A percentile compares a stretch with the other conserved stretches of the same genome.
Conservation (phyloP, 495 filamentous ascomycete genomes). For the Aspergillus saccharolyticus region DNA sequence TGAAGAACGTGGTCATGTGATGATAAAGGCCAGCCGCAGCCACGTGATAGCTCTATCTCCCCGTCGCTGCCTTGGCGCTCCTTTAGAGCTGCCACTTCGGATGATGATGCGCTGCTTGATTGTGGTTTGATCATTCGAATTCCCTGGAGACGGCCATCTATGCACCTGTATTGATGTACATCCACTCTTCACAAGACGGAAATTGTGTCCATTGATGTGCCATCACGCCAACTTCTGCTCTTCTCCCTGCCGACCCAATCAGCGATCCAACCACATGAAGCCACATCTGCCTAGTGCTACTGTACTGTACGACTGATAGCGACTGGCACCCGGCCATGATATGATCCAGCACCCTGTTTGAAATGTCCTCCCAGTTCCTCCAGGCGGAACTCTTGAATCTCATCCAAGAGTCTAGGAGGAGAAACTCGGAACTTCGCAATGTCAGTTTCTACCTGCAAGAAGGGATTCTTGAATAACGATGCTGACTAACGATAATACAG, state of each 20-base stretch:
- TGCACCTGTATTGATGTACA: neutral
- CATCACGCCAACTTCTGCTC: neutral
- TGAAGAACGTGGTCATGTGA: conserved; percentile 18
- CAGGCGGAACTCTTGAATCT: conserved; percentile 85
- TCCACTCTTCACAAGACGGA: neutral
- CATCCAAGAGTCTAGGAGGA: conserved; percentile 92
- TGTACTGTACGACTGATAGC: conserved; percentile 6
- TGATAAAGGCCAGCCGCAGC: conserved; percentile 17
- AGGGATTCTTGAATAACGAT: conserved; percentile 7
- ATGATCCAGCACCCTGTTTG: conserved; percentile 27
- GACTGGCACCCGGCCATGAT: conserved; percentile 30
- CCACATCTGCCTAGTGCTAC: conserved; percentile 15
- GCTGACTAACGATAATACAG: conserved; percentile 40
- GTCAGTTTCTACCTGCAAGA: conserved; percentile 42
- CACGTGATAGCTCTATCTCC: conserved; percentile 35
- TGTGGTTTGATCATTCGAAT: conserved; percentile 20
- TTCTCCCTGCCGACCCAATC: neutral
- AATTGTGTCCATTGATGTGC: neutral
- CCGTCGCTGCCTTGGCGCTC: conserved; percentile 29
- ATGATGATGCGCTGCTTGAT: conserved; percentile 10
- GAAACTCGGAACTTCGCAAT: conserved; percentile 81
- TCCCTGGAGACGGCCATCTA: neutral
- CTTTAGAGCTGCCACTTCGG: conserved; percentile 37
- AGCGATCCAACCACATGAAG: conserved; percentile 11
- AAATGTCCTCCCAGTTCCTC: conserved; percentile 91